phyloP scores from a whole-genome alignment of 2,329 filamentous ascomycete genomes.

The Apiospora malaysiana region DNA sequence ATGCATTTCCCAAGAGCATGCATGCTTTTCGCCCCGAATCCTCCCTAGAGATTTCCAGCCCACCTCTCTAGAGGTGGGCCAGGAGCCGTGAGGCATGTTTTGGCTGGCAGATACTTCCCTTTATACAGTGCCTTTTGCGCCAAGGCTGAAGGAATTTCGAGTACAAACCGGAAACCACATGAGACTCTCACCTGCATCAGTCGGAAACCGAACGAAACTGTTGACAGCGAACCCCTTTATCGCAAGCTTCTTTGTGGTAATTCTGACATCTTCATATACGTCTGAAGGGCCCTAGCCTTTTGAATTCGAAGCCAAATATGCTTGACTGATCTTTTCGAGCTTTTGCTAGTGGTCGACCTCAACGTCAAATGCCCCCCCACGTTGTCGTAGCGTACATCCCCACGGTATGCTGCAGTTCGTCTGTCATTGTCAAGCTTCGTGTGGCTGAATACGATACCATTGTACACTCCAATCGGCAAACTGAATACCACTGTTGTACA shows the following conservation, averaged over 20 bases:
- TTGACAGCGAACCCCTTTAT: background rate
- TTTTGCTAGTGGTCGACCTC: background rate
- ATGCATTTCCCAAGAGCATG: no score
- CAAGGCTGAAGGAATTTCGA: background rate
- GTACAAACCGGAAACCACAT: background rate
- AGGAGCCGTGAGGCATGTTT: background rate
- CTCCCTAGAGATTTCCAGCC: background rate
- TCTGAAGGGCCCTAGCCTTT: no score
- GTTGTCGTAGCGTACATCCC: background rate
- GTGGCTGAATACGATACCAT: conserved; percentile 18
- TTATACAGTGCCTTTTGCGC: background rate
- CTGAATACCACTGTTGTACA: conserved; percentile 22
- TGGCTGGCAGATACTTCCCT: background rate
- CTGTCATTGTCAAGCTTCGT: background rate
- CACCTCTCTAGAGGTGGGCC: background rate
- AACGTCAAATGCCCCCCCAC: background rate
- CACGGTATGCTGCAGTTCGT: background rate
- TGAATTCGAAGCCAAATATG: no score
- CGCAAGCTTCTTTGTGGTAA: background rate
- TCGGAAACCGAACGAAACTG: background rate
- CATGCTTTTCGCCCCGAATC: background rate
- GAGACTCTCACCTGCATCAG: background rate
- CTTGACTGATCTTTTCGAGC: background rate
- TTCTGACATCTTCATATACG: background rate
- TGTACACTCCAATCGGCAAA: conserved; percentile 18